phyloP scores from a whole-genome alignment of 345 rosid genomes.

The Brassica nigra region DNA sequence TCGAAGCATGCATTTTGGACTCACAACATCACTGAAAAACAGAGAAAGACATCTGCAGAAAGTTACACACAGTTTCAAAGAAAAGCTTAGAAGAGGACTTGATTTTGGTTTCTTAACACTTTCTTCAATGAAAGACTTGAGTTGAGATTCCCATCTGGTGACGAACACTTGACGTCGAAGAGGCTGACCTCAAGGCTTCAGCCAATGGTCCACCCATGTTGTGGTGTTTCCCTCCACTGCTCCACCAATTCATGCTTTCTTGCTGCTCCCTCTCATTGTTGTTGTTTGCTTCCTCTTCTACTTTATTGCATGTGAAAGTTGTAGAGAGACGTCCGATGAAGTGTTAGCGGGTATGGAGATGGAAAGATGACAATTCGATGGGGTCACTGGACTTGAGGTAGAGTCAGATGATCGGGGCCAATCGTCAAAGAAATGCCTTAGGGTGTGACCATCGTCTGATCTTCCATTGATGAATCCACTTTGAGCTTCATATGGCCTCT shows the following conservation, averaged over 20 bases:
- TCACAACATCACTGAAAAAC: background rate
- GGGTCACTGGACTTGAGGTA: conserved; percentile 40
- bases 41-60: background rate
- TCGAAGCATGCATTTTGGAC: background rate
- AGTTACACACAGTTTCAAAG: background rate
- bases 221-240: conserved; percentile 52
- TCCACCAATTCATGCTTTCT: conserved; percentile 53
- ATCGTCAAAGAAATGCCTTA: conserved; percentile 87
- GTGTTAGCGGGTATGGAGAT: conserved; percentile 63
- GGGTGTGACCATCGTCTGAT: conserved; percentile 60
- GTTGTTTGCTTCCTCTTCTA: conserved; percentile 40
- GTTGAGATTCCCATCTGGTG: conserved; percentile 51
- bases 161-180: conserved; percentile 57
- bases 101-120: background rate
- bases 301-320: conserved; percentile 64
- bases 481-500: conserved; percentile 45
- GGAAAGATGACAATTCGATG: conserved; percentile 56
- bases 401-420: conserved; percentile 73
- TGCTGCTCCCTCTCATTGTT: conserved; percentile 46
- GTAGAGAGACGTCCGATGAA: conserved; percentile 75
- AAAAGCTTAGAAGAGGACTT: background rate
- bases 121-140: conserved; percentile 34
- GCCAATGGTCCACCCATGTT: conserved; percentile 91
- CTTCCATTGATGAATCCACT: conserved; percentile 44
- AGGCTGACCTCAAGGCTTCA: conserved; percentile 72